Evolutionary conservation across 2,329 filamentous ascomycete species (phyloP), one percentile per base, ranked within the genome.

Genomic region (Zasmidium cellare): DNA sequence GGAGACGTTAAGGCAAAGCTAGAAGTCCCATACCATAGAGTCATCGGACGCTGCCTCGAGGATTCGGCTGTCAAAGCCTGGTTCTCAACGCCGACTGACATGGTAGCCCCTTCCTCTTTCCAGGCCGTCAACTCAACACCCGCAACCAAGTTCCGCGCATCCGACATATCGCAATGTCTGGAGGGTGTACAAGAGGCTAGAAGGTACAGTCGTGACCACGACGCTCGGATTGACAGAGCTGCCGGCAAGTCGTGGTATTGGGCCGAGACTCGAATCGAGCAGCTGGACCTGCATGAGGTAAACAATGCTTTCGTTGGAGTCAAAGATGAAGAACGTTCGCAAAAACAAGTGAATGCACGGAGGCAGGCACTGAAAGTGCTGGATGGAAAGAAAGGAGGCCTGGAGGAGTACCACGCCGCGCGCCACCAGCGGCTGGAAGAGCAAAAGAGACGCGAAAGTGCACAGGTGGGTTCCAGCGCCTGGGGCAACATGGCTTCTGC

Each of bases 41-140:
- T 86, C 2, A 64, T 86, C 0, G 82, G 84, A 0, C 82, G 84
- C 0, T 77, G 82, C 55, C 80, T 79, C 57, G 83, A 85, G 65
- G 75, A 75, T 2, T 74, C 78, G 2, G 81, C 81, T 0, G 76
- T 83, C 63, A 63, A 73, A 0, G 66, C 77, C 1, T 79, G 80
- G 69, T 77, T 81, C 24, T 70, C 75, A 5, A 67, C 59, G n/a
- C 64, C 71, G 11, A 61, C 59, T 18, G 51, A 25, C n/a, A 47
- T 57, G 35, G 20, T 53, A 3, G 35, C 58, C 6, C 51, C 55
- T 22, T 23, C 51, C 19, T 56, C 60, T 2, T 61, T 66, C 49
- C 48, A 65, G 46, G 51, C 63, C 18, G 60, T 65, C 23, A 67
- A 67, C 48, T 46, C 51, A 18, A 50, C 45, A 22, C 22, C 57